Evolutionary conservation across 345 rosid species (phyloP).

Genomic region (Noccaea caerulescens): DNA sequence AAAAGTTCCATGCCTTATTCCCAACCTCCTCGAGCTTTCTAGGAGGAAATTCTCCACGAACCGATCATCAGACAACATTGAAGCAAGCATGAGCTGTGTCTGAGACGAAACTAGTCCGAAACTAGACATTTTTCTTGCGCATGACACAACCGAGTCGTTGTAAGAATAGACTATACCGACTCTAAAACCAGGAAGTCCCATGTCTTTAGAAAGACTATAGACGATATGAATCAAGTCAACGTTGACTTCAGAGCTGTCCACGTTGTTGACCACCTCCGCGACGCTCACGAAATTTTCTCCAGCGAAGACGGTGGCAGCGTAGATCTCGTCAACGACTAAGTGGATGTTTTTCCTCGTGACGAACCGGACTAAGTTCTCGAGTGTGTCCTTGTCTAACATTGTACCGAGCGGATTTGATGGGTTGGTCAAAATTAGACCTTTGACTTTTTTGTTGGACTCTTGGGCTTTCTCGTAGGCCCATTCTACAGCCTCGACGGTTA

Average conservation of each 20-base stretch:
- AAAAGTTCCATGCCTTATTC: conserved; percentile 51
- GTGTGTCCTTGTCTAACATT: conserved; percentile 54
- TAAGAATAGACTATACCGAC: conserved; percentile 83
- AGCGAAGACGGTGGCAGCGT: conserved; percentile 67
- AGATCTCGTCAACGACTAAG: conserved; percentile 82
- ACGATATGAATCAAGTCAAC: conserved; percentile 69
- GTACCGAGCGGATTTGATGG: conserved; percentile 94
- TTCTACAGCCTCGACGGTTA: conserved; percentile 61
- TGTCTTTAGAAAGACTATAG: conserved; percentile 88
- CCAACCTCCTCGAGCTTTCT: conserved; percentile 63
- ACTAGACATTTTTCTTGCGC: conserved; percentile 83
- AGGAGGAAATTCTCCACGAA: conserved; percentile 55
- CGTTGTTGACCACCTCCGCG: conserved; percentile 60
- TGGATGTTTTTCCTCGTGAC: conserved; percentile 62
- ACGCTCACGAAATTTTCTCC: conserved; percentile 64
- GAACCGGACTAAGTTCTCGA: conserved; percentile 56
- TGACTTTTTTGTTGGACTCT: conserved; percentile 55
- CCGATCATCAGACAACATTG: conserved; percentile 69
- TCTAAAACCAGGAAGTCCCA: conserved; percentile 87
- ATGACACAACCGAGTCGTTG: conserved; percentile 63
- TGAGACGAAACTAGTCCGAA: conserved; percentile 83
- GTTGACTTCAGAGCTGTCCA: conserved; percentile 48
- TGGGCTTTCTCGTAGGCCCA: conserved; percentile 58
- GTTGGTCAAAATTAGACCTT: conserved; percentile 76
- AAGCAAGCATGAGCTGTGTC: conserved; percentile 68